Percentiles rank a stretch among this genome's conserved stretches.
These are phyloP conservation scores for Nidula microcarpa DNA, from an alignment of 768 basidiomycete genomes.

Conservation along the genomic window DNA sequence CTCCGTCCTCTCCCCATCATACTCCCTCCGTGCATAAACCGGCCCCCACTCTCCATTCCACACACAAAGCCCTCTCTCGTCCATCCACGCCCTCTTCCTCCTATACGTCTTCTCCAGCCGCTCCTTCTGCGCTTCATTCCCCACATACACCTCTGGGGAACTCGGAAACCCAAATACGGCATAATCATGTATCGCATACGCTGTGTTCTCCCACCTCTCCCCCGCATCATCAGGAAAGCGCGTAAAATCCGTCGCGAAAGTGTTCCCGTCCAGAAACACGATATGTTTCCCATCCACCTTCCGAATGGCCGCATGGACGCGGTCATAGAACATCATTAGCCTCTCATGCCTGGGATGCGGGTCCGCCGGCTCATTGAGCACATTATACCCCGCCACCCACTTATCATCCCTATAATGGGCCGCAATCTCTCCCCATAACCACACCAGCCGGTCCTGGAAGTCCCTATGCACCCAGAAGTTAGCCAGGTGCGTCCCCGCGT, in stretches of 20 bases:
- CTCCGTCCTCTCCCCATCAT: conserved; percentile 62
- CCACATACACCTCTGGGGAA: conserved; percentile 55
- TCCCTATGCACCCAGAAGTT: conserved; percentile 81
- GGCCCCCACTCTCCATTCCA: conserved; percentile 88
- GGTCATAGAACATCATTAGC: conserved; percentile 64
- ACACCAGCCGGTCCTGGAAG: conserved; percentile 74
- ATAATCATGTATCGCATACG: conserved; percentile 80
- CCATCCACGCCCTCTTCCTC: conserved; percentile 76
- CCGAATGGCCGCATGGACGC: conserved; percentile 66
- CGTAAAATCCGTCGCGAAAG: conserved; percentile 76
- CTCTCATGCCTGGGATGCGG: conserved; percentile 47
- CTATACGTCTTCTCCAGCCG: conserved; percentile 54
- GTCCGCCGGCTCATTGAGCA: conserved; percentile 80
- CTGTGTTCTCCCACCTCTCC: conserved; percentile 62
- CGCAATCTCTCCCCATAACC: conserved; percentile 76
- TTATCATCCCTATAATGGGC: conserved; percentile 68
- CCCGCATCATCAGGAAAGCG: conserved; percentile 59
- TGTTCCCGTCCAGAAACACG: conserved; percentile 82
- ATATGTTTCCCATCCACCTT: conserved; percentile 65
- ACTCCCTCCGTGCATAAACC: conserved; percentile 65
- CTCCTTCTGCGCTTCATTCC: conserved; percentile 47
- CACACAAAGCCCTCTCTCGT: conserved; percentile 58
- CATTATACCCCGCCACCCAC: conserved; percentile 86
- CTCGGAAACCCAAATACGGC: conserved; percentile 68
- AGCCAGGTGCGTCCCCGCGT: conserved; percentile 62